These are phyloP conservation scores for Ceratocystis cacaofunesta DNA, from an alignment of 2,329 filamentous ascomycete species.

Conservation along the genomic window DNA sequence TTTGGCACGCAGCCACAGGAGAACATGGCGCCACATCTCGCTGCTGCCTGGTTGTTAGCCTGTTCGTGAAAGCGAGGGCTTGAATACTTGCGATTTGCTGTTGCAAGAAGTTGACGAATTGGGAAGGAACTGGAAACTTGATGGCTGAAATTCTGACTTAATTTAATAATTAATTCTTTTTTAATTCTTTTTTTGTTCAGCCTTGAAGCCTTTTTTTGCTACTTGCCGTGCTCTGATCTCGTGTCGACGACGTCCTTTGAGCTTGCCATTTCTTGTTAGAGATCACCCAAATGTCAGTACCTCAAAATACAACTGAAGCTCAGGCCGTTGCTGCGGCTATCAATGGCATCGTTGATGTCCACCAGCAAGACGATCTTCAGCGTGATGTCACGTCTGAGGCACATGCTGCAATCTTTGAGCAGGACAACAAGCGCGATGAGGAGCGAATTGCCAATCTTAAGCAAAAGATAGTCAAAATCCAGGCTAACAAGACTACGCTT, in stretches of 20 bases:
- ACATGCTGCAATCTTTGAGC: conserved; percentile 42
- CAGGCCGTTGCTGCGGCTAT: conserved; percentile 24
- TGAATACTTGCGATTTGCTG: neutral
- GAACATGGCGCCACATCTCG: neutral
- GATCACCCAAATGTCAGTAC: neutral
- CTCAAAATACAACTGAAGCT: conserved; percentile 5
- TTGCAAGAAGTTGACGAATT: neutral
- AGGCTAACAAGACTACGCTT: conserved; percentile 36
- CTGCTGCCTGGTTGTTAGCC: neutral
- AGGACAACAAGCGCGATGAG: conserved; percentile 47
- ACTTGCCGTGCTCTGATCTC: neutral
- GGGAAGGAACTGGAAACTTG: neutral
- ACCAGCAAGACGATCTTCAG: conserved; percentile 81
- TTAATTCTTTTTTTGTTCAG: neutral
- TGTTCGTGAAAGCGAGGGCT: neutral
- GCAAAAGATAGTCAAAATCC: conserved; percentile 43
- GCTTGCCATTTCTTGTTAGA: too few relatives aligned
- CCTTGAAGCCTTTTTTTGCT: neutral
- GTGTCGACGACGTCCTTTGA: too few relatives aligned
- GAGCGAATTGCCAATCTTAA: conserved; percentile 45
- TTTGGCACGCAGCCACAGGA: neutral
- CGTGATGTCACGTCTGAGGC: conserved; percentile 61
- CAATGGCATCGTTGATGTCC: conserved; percentile 32
- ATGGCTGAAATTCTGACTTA: neutral
- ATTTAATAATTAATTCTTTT: neutral